Percentiles rank a stretch among this genome's conserved stretches.
Conservation (phyloP, 805 yeast genomes). For the Lipomyces kockii region DNA sequence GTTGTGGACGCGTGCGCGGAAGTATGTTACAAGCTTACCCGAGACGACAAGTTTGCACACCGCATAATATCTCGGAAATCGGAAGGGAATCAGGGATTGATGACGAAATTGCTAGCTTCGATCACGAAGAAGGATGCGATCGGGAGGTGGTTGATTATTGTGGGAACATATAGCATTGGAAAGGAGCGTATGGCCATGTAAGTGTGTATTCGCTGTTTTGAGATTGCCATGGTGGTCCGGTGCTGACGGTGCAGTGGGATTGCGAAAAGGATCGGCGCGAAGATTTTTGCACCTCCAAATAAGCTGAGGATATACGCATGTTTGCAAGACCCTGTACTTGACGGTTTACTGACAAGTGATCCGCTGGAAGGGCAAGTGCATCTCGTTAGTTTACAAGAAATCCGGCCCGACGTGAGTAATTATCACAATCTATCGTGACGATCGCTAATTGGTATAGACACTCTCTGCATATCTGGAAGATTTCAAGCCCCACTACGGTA, state of each 20-base stretch:
- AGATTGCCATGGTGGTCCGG: background rate
- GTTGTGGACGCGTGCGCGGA: constrained; percentile 67
- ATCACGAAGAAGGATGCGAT: constrained; percentile 14
- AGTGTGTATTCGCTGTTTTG: constrained; percentile 37
- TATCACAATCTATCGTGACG: background rate
- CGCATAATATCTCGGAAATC: background rate
- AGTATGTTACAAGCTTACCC: constrained; percentile 52
- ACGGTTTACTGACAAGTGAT: constrained; percentile 51
- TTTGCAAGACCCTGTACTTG: constrained; percentile 51
- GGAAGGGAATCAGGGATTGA: background rate
- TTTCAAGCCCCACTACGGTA: constrained; percentile 56
- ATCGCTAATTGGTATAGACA: constrained; percentile 15
- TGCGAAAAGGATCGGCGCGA: constrained; percentile 45
- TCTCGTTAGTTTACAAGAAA: constrained; percentile 69
- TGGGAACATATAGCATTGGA: constrained; percentile 92
- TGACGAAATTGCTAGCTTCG: constrained; percentile 10
- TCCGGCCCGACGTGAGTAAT: constrained; percentile 42
- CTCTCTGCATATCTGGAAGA: constrained; percentile 57
- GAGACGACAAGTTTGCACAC: constrained; percentile 14
- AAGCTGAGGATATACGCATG: constrained; percentile 55
- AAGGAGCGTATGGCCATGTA: constrained; percentile 80
- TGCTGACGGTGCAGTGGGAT: constrained; percentile 37
- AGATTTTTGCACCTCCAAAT: constrained; percentile 52
- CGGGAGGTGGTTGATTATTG: constrained; percentile 58
- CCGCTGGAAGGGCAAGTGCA: constrained; percentile 65